Base-by-base conservation (phyloP, 2,329 filamentous ascomycete species). In the Ophiostoma triangulosporum region DNA sequence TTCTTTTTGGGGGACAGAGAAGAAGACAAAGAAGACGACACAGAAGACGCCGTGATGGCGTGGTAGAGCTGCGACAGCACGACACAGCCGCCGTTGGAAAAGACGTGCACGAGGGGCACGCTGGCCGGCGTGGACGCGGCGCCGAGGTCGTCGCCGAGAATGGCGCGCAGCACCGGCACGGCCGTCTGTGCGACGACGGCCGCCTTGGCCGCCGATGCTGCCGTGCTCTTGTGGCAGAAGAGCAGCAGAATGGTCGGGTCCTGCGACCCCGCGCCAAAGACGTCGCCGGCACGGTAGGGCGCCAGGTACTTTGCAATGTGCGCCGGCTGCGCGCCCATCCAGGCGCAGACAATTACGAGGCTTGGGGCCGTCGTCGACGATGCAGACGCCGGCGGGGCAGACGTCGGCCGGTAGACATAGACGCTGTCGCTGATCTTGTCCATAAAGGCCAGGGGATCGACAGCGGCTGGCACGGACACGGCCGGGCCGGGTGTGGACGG, bases 251-350 rank as follows among this genome's bases (percentile, higher is more conserved):
- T 70, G 4, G 74, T 66, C 5, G 62, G 61, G 61, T 71, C 76
- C 17, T 70, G 60, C 5, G 59, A 54, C 15, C 20, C 48, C 7
- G 53, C 53, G 33, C 55, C 40, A 32, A 56, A 56, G n/a, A 57
- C 53, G 1, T 33, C 38, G 17, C 58, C 55, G 45, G 54, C 52
- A 57, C 71, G 72, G 61, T 77, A 71, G 26, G 65, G 64, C 4
- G 66, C 60, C 27, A 74, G 66, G 61, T 78, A 78, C 59, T 78
- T 78, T 58, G 68, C 68, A 45, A 78, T 70, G 60, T 78, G 73
- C 6, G 62, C 62, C 36, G 75, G 70, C n/a, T 62, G 67, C 9
- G 75, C 74, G 45, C 68, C 70, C 68, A 76, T 74, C 75, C 76
- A 78, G 7, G 69, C 65, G 33, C 70, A 68, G 33, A 78, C 49